Evolutionary conservation across 805 yeast species (phyloP).

Genomic region (Pichia insulana): DNA sequence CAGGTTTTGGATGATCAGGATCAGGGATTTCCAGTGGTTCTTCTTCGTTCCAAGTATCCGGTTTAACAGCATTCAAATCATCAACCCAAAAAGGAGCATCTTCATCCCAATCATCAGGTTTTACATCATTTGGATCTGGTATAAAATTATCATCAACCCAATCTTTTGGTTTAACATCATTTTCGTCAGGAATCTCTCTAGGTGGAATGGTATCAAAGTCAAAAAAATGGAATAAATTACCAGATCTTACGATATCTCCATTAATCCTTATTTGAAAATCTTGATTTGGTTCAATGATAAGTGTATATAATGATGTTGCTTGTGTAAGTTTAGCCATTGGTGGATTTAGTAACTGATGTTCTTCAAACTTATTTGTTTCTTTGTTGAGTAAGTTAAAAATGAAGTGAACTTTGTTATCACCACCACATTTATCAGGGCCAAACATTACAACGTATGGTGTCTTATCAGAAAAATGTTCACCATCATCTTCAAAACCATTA

Average conservation of each 20-base stretch:
- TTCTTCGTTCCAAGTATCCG: slow-evolving; percentile 73
- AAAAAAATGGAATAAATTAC: slow-evolving; percentile 50
- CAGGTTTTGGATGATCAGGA: slow-evolving; percentile 60
- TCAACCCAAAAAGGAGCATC: slow-evolving; percentile 51
- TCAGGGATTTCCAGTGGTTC: slow-evolving; percentile 52
- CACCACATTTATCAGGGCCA: slow-evolving; percentile 90
- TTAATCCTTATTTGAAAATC: slow-evolving; percentile 75
- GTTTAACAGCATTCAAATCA: slow-evolving; percentile 61
- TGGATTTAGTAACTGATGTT: slow-evolving; percentile 58
- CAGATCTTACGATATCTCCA: slow-evolving; percentile 66
- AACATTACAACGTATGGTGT: slow-evolving; percentile 83
- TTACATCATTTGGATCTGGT: slow-evolving; percentile 57
- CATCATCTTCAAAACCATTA: slow-evolving; percentile 28
- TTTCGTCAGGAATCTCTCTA: slow-evolving; percentile 45
- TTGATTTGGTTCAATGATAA: slow-evolving; percentile 56
- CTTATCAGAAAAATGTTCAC: slow-evolving; percentile 39
- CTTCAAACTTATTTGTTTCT: slow-evolving; percentile 47
- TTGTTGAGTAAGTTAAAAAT: slow-evolving; percentile 56
- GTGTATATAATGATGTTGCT: slow-evolving; percentile 64
- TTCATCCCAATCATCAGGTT: slow-evolving; percentile 86
- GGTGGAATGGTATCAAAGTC: slow-evolving; percentile 59
- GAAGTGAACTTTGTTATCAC: slow-evolving; percentile 71
- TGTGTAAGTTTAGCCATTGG: slow-evolving; percentile 53
- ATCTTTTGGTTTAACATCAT: slow-evolving; percentile 60
- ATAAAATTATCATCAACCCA: slow-evolving; percentile 72